Base-by-base conservation (phyloP, 192 early-diverging fungal genomes). In the Coemansia sp. region DNA sequence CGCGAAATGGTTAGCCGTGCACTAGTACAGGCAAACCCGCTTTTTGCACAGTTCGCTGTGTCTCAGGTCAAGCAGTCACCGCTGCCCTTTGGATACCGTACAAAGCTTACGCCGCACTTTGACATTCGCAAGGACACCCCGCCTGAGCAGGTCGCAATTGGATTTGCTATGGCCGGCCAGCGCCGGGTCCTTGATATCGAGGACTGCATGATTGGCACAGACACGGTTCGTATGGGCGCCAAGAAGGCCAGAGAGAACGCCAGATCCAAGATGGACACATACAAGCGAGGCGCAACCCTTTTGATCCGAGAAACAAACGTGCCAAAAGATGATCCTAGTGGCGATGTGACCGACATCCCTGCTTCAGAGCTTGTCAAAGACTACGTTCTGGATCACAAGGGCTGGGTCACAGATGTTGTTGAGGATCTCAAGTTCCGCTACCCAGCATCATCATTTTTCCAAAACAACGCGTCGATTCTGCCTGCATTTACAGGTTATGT, bases 81-180 rank as follows among this genome's bases (percentile, higher is more conserved):
- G 11, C 48, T 80, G 37, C 66, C 78, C 22, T 78, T 80, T 43
- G 81, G 82, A 4, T 84, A 84, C 60, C 84, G 87, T 47, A 87
- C 80, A 17, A 89, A 89, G 67, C 75, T 89, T 21, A 83, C 85
- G 0, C 85, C 85, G 37, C 87, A 89, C 56, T 84, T 84, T 67
- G 81, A 83, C 23, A 76, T 74, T 22, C 76, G 57, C 40, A 81
- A 81, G 51, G 67, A 71, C 10, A 78, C 66, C 55, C 72, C 69
- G 45, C 62, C 68, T 14, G 69, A 71, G 0, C 34, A 78, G 18
- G 66, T 72, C 14, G 57, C 75, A 1, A 81, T 89, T 51, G 87
- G 87, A 18, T 89, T 85, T 61, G 60, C 68, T 30, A 59, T 81
- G 37, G 58, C 71, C 21, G 87, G 87, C 22, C 78, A 83, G 53